A percentile compares a stretch with the other conserved stretches of the same genome.
Evolutionary conservation across 768 basidiomycete genomes (phyloP).

Genomic region (Boletus sp.): DNA sequence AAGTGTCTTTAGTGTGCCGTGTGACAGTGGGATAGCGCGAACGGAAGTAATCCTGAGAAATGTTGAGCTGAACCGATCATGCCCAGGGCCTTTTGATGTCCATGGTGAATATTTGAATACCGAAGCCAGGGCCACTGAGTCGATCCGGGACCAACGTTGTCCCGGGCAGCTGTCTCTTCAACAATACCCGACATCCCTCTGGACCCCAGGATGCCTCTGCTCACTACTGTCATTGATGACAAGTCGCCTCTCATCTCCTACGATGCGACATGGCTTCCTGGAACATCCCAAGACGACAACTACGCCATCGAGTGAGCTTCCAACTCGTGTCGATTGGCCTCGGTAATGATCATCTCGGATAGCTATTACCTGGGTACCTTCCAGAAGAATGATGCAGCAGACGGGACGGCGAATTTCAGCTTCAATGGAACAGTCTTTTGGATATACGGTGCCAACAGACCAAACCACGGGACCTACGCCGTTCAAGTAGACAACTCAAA

Average conservation of each 20-base stretch:
- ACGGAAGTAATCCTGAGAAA: slow-evolving; percentile 1
- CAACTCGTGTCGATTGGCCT: background rate
- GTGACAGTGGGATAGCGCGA: background rate
- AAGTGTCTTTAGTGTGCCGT: background rate
- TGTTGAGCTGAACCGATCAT: background rate
- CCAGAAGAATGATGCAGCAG: slow-evolving; percentile 30
- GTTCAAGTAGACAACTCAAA: slow-evolving; percentile 38
- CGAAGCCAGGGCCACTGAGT: background rate
- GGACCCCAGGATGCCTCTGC: slow-evolving; percentile 17
- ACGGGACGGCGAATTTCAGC: slow-evolving; percentile 39
- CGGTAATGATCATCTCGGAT: background rate
- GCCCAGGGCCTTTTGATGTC: background rate
- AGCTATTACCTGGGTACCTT: slow-evolving; percentile 41
- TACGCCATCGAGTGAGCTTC: slow-evolving; percentile 17
- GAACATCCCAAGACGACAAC: slow-evolving; percentile 14
- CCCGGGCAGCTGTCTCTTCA: too few species aligned
- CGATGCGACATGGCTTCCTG: slow-evolving; percentile 23
- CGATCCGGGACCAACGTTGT: too few species aligned
- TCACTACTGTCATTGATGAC: slow-evolving; percentile 26
- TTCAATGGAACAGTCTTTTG: slow-evolving; percentile 49
- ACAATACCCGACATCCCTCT: background rate
- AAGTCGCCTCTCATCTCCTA: slow-evolving; percentile 32
- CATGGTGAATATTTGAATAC: background rate
- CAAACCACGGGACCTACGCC: slow-evolving; percentile 45
- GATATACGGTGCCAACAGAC: slow-evolving; percentile 48